Conservation (phyloP, 2,329 filamentous ascomycete species). For the Penicillium sp. region DNA sequence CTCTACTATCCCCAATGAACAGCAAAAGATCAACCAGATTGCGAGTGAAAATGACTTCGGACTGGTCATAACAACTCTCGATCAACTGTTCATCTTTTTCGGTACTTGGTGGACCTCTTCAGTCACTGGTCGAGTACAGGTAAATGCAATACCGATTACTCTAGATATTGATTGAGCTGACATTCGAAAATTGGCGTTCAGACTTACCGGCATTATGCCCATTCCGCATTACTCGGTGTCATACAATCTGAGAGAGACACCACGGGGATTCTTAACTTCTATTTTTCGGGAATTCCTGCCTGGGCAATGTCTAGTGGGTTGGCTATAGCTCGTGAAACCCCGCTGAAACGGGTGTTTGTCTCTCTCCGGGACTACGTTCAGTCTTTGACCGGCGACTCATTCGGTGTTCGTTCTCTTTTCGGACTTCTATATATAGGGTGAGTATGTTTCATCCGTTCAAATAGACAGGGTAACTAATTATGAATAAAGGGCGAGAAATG, state of each 20-base stretch:
- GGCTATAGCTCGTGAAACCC: slow-evolving; percentile 39
- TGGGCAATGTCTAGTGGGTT: slow-evolving; percentile 39
- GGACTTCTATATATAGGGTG: slow-evolving; percentile 31
- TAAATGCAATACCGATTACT: slow-evolving; percentile 18
- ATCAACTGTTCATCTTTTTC: slow-evolving; percentile 43
- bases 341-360: slow-evolving; percentile 35
- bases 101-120: slow-evolving; percentile 44
- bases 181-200: slow-evolving; percentile 14
- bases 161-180: slow-evolving; percentile 1
- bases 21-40: slow-evolving; percentile 39
- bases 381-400: slow-evolving; percentile 25
- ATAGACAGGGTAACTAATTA: slow-evolving; percentile 15
- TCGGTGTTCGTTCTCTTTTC: slow-evolving; percentile 28
- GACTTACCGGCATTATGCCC: slow-evolving; percentile 41
- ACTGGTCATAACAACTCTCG: slow-evolving; percentile 41
- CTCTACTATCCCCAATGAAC: slow-evolving; percentile 35
- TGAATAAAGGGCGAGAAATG: slow-evolving; percentile 32
- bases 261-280: slow-evolving; percentile 37
- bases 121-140: slow-evolving; percentile 39
- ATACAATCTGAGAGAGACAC: slow-evolving; percentile 37
- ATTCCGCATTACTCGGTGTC: slow-evolving; percentile 36
- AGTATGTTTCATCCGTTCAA: slow-evolving; percentile 10
- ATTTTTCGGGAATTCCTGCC: slow-evolving; percentile 43
- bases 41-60: slow-evolving; percentile 46
- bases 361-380: slow-evolving; percentile 29